Evolutionary conservation across 306 rosid genomes (phyloP), one percentile per base, ranked within the genome.

Genomic region (Cucumis melo): DNA sequence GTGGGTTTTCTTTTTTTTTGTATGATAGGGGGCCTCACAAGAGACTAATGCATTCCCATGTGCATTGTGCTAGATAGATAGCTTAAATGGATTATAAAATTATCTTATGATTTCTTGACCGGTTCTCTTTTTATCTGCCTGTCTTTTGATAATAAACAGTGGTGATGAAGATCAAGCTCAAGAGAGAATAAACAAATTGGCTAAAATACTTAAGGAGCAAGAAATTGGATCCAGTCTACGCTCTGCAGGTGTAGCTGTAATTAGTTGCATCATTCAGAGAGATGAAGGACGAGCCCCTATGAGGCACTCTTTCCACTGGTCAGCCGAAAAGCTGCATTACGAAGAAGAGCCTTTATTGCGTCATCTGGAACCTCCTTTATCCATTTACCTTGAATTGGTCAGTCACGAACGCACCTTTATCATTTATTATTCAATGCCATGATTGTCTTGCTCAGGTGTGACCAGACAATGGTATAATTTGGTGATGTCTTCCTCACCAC

Each of bases 251-350:
- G 96, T 94, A 74, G 91, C 90, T 41, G 95, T 87, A 75, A 90
- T 94, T 78, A 94, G 97, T 81, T 94, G 99, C 78, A 94, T 94
- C 78, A 90, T 94, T 79, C 99, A 90, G 82, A 94, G 99, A 83
- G 96, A 94, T 86, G 99, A 94, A 86, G 99, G 99, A 77, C 91
- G 99, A 71, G 80, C 99, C 44, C 99, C 99, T n/a, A 94, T 94
- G 97, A 91, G 99, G 88, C 99, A 94, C 88, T 94, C 99, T 75
- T 92, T 94, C 83, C 95, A 92, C 86, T 92, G 96, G 99, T 91
- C 95, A 15, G 73, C 87, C 17, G 96, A 90, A 82, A 94, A 89
- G 82, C 85, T 62, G 54, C 82, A 88, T 80, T 94, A 85, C 9
- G 91, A 86, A 74, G 99, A 94, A 85, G 95, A 91, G 79, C 96